Conservation (phyloP, 352 stramenopile species). For the Bremia lactucae region DNA sequence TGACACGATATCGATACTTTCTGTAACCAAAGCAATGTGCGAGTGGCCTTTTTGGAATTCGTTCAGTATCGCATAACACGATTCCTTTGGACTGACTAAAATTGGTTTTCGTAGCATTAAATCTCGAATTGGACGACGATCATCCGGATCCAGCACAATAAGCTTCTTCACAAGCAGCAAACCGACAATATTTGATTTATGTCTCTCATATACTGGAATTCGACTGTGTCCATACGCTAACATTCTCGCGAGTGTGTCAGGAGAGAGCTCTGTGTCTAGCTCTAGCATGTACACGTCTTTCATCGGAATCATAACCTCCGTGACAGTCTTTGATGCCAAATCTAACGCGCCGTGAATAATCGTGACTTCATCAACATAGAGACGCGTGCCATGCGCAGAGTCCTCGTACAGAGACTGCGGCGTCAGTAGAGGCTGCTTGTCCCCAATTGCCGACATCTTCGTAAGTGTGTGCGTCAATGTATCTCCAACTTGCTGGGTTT, state of each 20-base stretch:
- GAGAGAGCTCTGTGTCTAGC: constrained; percentile 60
- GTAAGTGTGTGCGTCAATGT: constrained; percentile 11
- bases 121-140: constrained; percentile 50
- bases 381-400: constrained; percentile 34
- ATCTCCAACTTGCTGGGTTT: constrained; percentile 18
- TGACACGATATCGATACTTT: constrained; percentile 37
- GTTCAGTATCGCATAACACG: constrained; percentile 85
- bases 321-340: constrained; percentile 78
- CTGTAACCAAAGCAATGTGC: constrained; percentile 76
- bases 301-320: constrained; percentile 85
- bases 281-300: constrained; percentile 82
- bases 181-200: constrained; percentile 73
- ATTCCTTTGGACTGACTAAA: constrained; percentile 66
- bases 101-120: constrained; percentile 67
- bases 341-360: constrained; percentile 89
- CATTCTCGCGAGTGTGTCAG: constrained; percentile 72
- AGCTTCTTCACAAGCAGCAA: constrained; percentile 84
- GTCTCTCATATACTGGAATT: constrained; percentile 83
- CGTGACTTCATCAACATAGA: constrained; percentile 84
- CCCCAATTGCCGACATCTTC: constrained; percentile 21
- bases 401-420: constrained; percentile 30
- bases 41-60: constrained; percentile 86
- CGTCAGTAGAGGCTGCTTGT: constrained; percentile 24
- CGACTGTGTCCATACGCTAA: constrained; percentile 78
- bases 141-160: constrained; percentile 83